These are phyloP conservation scores for Mycosarcoma maydis DNA, from an alignment of 1,284 basidiomycete genomes.

Conservation along the genomic window DNA sequence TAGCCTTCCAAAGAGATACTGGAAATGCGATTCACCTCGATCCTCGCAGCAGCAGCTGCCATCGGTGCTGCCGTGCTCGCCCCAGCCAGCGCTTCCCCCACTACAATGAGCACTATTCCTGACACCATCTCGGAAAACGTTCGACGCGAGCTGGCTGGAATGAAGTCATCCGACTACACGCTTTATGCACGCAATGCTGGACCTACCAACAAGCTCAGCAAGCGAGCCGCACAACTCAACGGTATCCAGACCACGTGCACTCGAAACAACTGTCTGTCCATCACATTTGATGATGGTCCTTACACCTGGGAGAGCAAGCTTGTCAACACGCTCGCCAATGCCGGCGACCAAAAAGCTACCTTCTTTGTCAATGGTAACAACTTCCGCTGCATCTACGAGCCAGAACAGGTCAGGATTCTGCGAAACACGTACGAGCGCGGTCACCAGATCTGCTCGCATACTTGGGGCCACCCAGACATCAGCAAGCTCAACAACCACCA, in stretches of 20 bases:
- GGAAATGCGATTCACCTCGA: slow-evolving; percentile 33
- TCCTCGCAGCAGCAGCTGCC: slow-evolving; percentile 25
- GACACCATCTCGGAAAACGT: slow-evolving; percentile 35
- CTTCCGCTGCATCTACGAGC: slow-evolving; percentile 52
- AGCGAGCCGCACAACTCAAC: slow-evolving; percentile 28
- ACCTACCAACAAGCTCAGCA: neutral
- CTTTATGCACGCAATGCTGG: slow-evolving; percentile 18
- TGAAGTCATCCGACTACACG: slow-evolving; percentile 14
- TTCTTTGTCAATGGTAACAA: slow-evolving; percentile 64
- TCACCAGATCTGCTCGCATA: slow-evolving; percentile 57
- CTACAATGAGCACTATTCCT: slow-evolving; percentile 30
- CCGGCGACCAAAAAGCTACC: slow-evolving; percentile 41
- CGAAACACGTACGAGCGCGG: slow-evolving; percentile 37
- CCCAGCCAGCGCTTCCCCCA: slow-evolving; percentile 23
- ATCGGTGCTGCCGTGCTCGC: slow-evolving; percentile 15
- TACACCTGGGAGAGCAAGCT: slow-evolving; percentile 41
- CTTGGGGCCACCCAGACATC: slow-evolving; percentile 52
- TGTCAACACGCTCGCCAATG: slow-evolving; percentile 32
- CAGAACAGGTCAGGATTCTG: slow-evolving; percentile 16
- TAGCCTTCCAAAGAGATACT: too few species aligned
- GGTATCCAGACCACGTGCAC: slow-evolving; percentile 34
- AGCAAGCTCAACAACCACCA: slow-evolving; percentile 33
- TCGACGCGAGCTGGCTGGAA: slow-evolving; percentile 18
- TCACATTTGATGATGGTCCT: slow-evolving; percentile 61
- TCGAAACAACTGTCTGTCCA: slow-evolving; percentile 30